Evolutionary conservation across 169 alveolate genomes (phyloP), one percentile per base, ranked within the genome.

Genomic region (Cardiosporidium cionae): DNA sequence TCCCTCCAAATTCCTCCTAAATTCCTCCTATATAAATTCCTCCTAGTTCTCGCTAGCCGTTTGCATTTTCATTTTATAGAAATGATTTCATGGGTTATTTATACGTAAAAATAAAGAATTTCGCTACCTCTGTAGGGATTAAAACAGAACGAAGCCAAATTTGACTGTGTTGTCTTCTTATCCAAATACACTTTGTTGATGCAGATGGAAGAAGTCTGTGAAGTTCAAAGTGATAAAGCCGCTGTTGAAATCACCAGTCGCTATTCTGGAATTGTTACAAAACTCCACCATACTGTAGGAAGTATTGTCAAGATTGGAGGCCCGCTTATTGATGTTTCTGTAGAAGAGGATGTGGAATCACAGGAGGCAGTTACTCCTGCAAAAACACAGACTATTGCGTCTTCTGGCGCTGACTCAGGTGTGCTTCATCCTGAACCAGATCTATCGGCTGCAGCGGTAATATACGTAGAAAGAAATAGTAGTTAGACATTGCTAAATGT

Each of bases 221-320:
- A 94, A 52, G 97, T 94, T 7, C 94, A 91, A 76, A 92, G 97
- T 31, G 98, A 94, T 75, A 94, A 94, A 79, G 93, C 96, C 28
- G 95, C 96, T 29, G 97, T 95, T 7, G 90, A 94, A 70, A 94
- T 94, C 81, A 94, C 97, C 31, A 87, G 96, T 35, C 88, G 93
- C 31, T 90, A 86, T 78, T 85, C 90, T 44, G 98, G 98, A n/a
- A 79, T 84, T 52, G 84, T 94, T 53, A 91, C 88, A 68, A 91
- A 91, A 70, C 74, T 92, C 22, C 83, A 90, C 78, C 90, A 83
- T 44, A 74, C 86, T 52, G 91, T 79, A 31, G 97, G 94, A 22
- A 94, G 88, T 27, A 78, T 86, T 3, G 83, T 88, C 32, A 84
- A 83, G 36, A 74, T 90, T 16, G 94, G 95, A 0, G 73, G 80